Evolutionary conservation across 139 green algal genomes (phyloP).

Genomic region (Chlamydomonas incerta): DNA sequence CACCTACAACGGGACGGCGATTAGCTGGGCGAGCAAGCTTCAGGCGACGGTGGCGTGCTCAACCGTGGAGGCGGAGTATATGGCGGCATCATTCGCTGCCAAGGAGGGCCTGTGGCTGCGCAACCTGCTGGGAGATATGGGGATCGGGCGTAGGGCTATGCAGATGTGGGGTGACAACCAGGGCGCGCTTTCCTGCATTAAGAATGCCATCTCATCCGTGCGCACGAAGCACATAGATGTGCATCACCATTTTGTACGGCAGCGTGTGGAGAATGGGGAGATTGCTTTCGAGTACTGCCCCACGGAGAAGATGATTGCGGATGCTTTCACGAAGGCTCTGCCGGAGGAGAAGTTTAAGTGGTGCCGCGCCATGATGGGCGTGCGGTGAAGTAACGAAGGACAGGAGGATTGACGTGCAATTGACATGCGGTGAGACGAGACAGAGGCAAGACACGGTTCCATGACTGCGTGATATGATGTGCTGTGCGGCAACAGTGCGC

Average conservation of each 20-base stretch:
- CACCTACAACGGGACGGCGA: neutral
- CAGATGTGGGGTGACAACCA: slow-evolving; percentile 57
- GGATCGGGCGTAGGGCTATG: neutral
- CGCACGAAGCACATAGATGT: slow-evolving; percentile 65
- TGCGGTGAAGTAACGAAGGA: neutral
- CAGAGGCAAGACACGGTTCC: too few species aligned
- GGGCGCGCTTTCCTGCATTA: slow-evolving; percentile 42
- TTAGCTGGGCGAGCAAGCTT: slow-evolving; percentile 13
- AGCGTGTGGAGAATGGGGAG: slow-evolving; percentile 34
- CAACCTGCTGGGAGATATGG: neutral
- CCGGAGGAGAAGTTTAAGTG: slow-evolving; percentile 11
- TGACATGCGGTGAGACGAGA: too few species aligned
- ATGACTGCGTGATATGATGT: too few species aligned
- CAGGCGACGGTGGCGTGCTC: slow-evolving; percentile 3
- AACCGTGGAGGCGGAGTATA: slow-evolving; percentile 10
- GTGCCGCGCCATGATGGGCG: slow-evolving; percentile 27
- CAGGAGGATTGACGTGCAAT: too few species aligned
- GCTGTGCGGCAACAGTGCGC: too few species aligned
- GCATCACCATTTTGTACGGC: slow-evolving; percentile 45
- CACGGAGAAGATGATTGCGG: slow-evolving; percentile 43
- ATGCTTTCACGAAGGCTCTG: slow-evolving; percentile 53
- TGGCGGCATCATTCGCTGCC: neutral
- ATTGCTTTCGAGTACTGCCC: slow-evolving; percentile 36
- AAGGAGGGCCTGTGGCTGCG: neutral
- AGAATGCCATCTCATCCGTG: slow-evolving; percentile 34